A percentile compares a stretch with the other conserved stretches of the same genome.
These are phyloP conservation scores for Sorghum bicolor DNA, from an alignment of 176 grass and related monocot genomes.

Conservation along the genomic window Sorghum_bicolor_NCBIv3 NC_012871.2:4316001-4316500, in stretches of 20 bases:
- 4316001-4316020: slow-evolving; percentile 83
- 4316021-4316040: slow-evolving; percentile 93
- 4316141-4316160: neutral
- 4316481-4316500: slow-evolving; percentile 24
- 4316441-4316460: slow-evolving; percentile 80
- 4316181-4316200: slow-evolving; percentile 62
- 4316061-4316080: slow-evolving; percentile 11
- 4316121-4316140: neutral
- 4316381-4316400: slow-evolving; percentile 81
- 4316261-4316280: slow-evolving; percentile 67
- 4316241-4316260: slow-evolving; percentile 89
- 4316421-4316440: slow-evolving; percentile 97
- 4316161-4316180: neutral
- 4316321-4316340: slow-evolving; percentile 9
- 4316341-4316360: slow-evolving; percentile 46
- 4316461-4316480: slow-evolving; percentile 57
- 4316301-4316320: slow-evolving; percentile 22
- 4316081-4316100: slow-evolving; percentile 2
- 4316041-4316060: slow-evolving; percentile 22
- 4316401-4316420: slow-evolving; percentile 97
- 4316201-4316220: slow-evolving; percentile 93
- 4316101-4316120: neutral
- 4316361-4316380: slow-evolving; percentile 87
- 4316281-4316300: slow-evolving; percentile 87
- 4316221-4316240: slow-evolving; percentile 88